Conservation (phyloP, 2,329 filamentous ascomycete genomes). For the Aspergillus sp. region DNA sequence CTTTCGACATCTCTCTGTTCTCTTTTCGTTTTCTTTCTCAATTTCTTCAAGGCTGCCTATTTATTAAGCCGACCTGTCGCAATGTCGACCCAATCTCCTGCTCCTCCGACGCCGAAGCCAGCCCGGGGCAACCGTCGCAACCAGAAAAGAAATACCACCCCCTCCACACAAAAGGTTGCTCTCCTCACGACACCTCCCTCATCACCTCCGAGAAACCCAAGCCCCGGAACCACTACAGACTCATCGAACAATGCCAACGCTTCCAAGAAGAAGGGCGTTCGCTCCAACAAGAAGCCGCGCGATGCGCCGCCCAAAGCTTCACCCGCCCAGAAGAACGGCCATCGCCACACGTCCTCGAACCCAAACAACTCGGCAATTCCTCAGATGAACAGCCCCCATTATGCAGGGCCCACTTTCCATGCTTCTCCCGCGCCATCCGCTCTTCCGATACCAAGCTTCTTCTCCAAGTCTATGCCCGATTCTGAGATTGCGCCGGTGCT, state of each 20-base stretch:
- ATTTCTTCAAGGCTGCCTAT: constrained; percentile 47
- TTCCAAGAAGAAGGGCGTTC: constrained; percentile 36
- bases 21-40: constrained; percentile 24
- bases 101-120: constrained; percentile 39
- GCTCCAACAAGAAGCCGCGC: constrained; percentile 36
- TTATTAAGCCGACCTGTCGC: constrained; percentile 47
- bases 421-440: constrained; percentile 89
- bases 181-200: constrained; percentile 36
- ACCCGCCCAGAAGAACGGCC: constrained; percentile 24
- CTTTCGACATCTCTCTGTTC: constrained; percentile 16
- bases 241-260: constrained; percentile 28
- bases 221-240: constrained; percentile 30
- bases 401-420: constrained; percentile 92
- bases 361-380: constrained; percentile 41
- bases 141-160: constrained; percentile 35
- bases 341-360: constrained; percentile 35
- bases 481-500: constrained; percentile 44
- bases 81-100: constrained; percentile 46
- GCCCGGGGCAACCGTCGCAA: constrained; percentile 37
- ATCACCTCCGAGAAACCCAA: constrained; percentile 34
- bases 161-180: constrained; percentile 28
- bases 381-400: constrained; percentile 48
- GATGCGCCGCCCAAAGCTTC: constrained; percentile 27
- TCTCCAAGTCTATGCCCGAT: constrained; percentile 71
- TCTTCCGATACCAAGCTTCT: constrained; percentile 86